Evolutionary conservation across 2,329 filamentous ascomycete species (phyloP).

Genomic region (Pyrenochaeta sp.): DNA sequence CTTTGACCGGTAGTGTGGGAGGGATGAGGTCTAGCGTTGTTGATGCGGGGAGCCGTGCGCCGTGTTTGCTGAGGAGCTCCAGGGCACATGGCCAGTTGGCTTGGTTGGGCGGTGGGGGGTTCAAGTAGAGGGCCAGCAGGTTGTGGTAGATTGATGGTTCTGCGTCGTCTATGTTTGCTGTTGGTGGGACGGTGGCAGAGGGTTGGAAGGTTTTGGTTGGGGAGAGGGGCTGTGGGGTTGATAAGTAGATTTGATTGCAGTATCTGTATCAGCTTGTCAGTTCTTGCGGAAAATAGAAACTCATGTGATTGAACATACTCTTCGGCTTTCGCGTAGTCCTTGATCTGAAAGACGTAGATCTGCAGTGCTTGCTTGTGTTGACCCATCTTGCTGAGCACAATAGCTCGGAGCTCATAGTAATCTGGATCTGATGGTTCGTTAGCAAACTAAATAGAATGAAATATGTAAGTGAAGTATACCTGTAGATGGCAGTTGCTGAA

Average conservation of each 20-base stretch:
- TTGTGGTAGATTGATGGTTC: slow-evolving; percentile 88
- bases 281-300: background rate
- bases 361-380: slow-evolving; percentile 95
- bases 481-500: slow-evolving; percentile 79
- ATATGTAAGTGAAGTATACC: slow-evolving; percentile 50
- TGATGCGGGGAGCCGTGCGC: slow-evolving; percentile 85
- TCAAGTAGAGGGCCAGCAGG: slow-evolving; percentile 86
- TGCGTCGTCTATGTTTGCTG: slow-evolving; percentile 59
- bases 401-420: slow-evolving; percentile 89
- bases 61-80: slow-evolving; percentile 87
- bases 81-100: slow-evolving; percentile 81
- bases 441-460: slow-evolving; percentile 1
- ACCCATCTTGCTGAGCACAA: slow-evolving; percentile 93
- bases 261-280: slow-evolving; percentile 63
- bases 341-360: slow-evolving; percentile 95
- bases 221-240: slow-evolving; percentile 31
- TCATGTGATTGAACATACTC: slow-evolving; percentile 72
- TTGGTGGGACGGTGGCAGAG: slow-evolving; percentile 38
- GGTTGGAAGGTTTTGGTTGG: slow-evolving; percentile 51
- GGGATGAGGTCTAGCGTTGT: slow-evolving; percentile 89
- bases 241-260: slow-evolving; percentile 84
- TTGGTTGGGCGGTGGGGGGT: slow-evolving; percentile 75
- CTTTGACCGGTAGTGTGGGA: slow-evolving; percentile 74
- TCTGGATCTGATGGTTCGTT: slow-evolving; percentile 66
- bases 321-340: slow-evolving; percentile 88